Evolutionary conservation across 306 rosid genomes (phyloP), one percentile per base, ranked within the genome.

Genomic region (Vigna mungo): DNA sequence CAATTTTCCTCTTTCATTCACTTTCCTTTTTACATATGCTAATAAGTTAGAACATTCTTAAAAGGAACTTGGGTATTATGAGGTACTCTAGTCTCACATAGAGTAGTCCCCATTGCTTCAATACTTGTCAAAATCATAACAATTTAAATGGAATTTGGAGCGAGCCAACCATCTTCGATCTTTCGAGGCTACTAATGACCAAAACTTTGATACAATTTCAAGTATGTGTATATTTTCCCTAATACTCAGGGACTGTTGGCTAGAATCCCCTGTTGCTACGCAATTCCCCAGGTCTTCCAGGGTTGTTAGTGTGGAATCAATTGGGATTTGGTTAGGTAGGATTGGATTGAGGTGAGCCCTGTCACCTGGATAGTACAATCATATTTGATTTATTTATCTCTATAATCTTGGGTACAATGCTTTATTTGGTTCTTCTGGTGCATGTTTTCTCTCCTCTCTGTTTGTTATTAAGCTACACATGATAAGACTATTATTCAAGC

Each of bases 381-480:
- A 46, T 44, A 36, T 53, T 53, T 62, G 65, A 23, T 71, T 14
- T 72, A 47, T 34, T 20, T 56, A 23, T 65, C 44, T 23, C 21
- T 36, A 30, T 72, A 48, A 30, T 51, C 9, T 14, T 32, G 3
- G 30, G 64, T 71, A 34, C 30, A 72, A 21, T 63, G 69, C 78
- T 62, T 68, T 61, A 30, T 43, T 58, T 62, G 61, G 6, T 65
- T 82, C 17, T 20, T 65, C 30, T 32, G 32, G 60, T 9, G 9
- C 41, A n/a, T 74, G 75, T 15, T 56, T 16, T 53, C 60, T 75
- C 23, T 75, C 51, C 60, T 36, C 39, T 21, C 14, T 8, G 18
- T 36, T 44, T 74, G 47, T 32, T 67, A 58, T 17, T 77, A 16
- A 66, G n/a, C 51, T 63, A 21, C 60, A 20, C 44, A 20, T 82